Evolutionary conservation across 768 basidiomycete genomes (phyloP).

Genomic region (Arthromyces matolae): DNA sequence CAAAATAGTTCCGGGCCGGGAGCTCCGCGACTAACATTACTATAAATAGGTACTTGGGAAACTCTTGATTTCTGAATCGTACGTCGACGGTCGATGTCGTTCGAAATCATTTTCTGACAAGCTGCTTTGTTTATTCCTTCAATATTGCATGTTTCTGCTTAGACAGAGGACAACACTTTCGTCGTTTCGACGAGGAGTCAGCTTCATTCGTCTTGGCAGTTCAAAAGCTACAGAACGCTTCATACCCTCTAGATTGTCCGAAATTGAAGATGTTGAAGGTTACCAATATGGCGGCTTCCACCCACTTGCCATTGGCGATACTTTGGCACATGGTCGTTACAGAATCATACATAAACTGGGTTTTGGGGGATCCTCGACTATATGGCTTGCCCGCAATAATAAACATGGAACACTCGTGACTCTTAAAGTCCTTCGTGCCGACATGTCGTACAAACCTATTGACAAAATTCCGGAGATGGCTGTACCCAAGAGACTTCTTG

Average conservation of each 20-base stretch:
- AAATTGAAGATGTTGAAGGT: conserved; percentile 41
- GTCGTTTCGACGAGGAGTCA: too few relatives aligned
- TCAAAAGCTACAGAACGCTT: too few relatives aligned
- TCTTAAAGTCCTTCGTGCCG: conserved; percentile 34
- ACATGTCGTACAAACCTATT: conserved; percentile 23
- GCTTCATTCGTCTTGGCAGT: too few relatives aligned
- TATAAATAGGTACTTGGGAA: too few relatives aligned
- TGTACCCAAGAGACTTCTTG: conserved; percentile 33
- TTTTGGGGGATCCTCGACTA: conserved; percentile 36
- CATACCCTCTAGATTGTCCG: conserved; percentile 24
- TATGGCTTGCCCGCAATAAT: conserved; percentile 33
- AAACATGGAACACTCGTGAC: conserved; percentile 19
- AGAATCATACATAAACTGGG: conserved; percentile 47
- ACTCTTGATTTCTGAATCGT: too few relatives aligned
- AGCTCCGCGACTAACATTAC: too few relatives aligned
- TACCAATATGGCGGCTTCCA: conserved; percentile 52
- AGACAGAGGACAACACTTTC: too few relatives aligned
- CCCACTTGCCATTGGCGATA: conserved; percentile 47
- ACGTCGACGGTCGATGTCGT: too few relatives aligned
- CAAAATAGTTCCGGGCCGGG: too few relatives aligned
- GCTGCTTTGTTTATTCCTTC: too few relatives aligned
- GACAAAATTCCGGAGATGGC: conserved; percentile 24
- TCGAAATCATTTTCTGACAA: too few relatives aligned
- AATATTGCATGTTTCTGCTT: too few relatives aligned
- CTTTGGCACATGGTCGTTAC: conserved; percentile 44